Conservation (phyloP, 257 asterid species). For the Plantago ovata region DNA sequence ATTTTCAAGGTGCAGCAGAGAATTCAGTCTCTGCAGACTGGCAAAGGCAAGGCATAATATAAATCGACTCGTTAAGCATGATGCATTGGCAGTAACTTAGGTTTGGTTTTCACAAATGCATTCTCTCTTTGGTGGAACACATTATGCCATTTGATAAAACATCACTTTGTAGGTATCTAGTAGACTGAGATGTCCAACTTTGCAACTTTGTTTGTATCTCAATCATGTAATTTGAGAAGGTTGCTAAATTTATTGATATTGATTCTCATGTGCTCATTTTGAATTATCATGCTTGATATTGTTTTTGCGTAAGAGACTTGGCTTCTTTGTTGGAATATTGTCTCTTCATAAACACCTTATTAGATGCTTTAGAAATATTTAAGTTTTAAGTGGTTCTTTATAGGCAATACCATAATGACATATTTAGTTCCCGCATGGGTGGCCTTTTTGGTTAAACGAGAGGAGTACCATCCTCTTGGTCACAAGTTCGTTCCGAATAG, state of each 20-base stretch:
- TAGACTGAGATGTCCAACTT: slow-evolving; percentile 16
- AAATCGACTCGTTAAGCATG: slow-evolving; percentile 16
- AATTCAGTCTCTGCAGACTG: slow-evolving; percentile 76
- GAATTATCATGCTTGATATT: slow-evolving; percentile 4
- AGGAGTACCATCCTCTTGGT: too few species aligned
- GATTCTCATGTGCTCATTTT: slow-evolving; percentile 13
- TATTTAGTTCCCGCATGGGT: too few species aligned
- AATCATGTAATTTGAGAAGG: slow-evolving; percentile 23
- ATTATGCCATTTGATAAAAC: slow-evolving; percentile 11
- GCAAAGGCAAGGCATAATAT: slow-evolving; percentile 69
- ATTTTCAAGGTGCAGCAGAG: slow-evolving; percentile 74
- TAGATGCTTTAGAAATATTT: slow-evolving; percentile 1
- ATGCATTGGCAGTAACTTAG: slow-evolving; percentile 17
- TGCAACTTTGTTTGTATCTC: slow-evolving; percentile 8
- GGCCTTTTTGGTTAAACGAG: too few species aligned
- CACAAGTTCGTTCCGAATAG: too few species aligned
- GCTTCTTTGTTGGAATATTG: slow-evolving; percentile 1
- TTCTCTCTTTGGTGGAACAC: slow-evolving; percentile 17
- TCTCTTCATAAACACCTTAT: background rate
- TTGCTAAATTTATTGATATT: slow-evolving; percentile 17
- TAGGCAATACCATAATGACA: background rate
- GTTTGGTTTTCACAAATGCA: slow-evolving; percentile 18
- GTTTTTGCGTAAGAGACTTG: background rate
- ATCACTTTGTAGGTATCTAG: slow-evolving; percentile 29
- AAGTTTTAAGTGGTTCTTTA: background rate